phyloP scores from a whole-genome alignment of 768 basidiomycete genomes.

The Tricholomella constricta region DNA sequence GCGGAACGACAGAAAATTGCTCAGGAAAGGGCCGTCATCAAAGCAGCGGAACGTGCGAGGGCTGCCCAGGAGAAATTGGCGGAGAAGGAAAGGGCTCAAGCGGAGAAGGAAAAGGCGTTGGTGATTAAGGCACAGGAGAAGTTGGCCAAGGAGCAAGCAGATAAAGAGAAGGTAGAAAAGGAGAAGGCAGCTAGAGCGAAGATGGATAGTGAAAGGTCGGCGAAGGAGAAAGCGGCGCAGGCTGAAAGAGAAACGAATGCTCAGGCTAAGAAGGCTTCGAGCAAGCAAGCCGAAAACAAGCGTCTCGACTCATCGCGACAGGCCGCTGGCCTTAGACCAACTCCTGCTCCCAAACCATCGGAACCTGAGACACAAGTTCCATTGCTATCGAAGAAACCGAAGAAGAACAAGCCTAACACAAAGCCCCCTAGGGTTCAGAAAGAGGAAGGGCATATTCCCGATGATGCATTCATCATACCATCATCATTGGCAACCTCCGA shows the following conservation, averaged over 20 bases:
- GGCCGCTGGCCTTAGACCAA: constrained; percentile 14
- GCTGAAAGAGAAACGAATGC: constrained; percentile 22
- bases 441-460: constrained; percentile 51
- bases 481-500: constrained; percentile 54
- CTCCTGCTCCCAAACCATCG: constrained; percentile 16
- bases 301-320: constrained; percentile 8
- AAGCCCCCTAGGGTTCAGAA: constrained; percentile 59
- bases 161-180: constrained; percentile 36
- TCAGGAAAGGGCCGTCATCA: constrained; percentile 59
- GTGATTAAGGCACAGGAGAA: constrained; percentile 36
- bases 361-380: constrained; percentile 63
- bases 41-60: constrained; percentile 56
- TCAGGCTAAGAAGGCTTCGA: constrained; percentile 21
- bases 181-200: constrained; percentile 9
- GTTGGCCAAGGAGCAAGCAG: constrained; percentile 34
- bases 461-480: constrained; percentile 43
- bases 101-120: constrained; percentile 51
- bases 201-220: constrained; percentile 32
- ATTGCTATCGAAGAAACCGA: constrained; percentile 79
- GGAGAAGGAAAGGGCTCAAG: constrained; percentile 48
- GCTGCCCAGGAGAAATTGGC: constrained; percentile 53
- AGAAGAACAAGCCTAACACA: constrained; percentile 71
- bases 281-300: constrained; percentile 23
- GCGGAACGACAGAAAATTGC: constrained; percentile 58
- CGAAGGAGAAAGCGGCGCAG: constrained; percentile 30